phyloP scores from a whole-genome alignment of 306 rosid species.

The Cucurbita argyrosperma region DNA sequence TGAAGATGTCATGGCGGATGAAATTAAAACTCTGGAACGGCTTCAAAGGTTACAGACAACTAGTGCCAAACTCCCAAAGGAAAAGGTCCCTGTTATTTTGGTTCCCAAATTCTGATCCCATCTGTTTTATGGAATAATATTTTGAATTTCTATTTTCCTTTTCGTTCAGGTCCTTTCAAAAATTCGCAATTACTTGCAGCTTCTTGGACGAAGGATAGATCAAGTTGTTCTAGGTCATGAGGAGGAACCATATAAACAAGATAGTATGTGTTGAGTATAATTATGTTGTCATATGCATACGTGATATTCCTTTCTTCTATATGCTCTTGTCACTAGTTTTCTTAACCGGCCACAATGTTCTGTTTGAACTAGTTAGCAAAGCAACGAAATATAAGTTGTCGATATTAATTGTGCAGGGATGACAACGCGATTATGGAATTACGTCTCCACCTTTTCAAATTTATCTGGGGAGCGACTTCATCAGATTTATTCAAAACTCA shows the following conservation, averaged over 20 bases:
- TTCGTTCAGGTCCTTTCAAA: slow-evolving; percentile 64
- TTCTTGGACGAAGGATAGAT: slow-evolving; percentile 91
- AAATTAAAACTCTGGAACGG: slow-evolving; percentile 73
- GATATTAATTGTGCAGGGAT: slow-evolving; percentile 45
- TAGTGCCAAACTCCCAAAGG: slow-evolving; percentile 94
- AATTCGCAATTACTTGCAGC: slow-evolving; percentile 83
- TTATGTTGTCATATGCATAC: neutral
- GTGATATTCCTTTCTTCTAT: neutral
- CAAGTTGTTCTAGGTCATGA: slow-evolving; percentile 71
- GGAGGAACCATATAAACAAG: slow-evolving; percentile 72
- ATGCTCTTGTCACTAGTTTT: neutral
- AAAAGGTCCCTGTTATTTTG: slow-evolving; percentile 34
- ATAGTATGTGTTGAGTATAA: slow-evolving; percentile 46
- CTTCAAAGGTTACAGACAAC: slow-evolving; percentile 78
- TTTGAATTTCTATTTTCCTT: neutral
- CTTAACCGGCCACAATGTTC: neutral
- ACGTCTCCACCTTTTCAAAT: slow-evolving; percentile 90
- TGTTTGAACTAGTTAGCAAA: neutral
- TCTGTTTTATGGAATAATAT: neutral
- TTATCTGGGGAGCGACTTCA: slow-evolving; percentile 90
- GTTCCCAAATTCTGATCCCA: neutral
- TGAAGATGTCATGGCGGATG: slow-evolving; percentile 78
- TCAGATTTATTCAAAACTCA: slow-evolving; percentile 83
- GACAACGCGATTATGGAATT: slow-evolving; percentile 91
- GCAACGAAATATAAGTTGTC: neutral